Evolutionary conservation across 257 asterid species (phyloP).

Genomic region (Salvia rosmarinus): DNA sequence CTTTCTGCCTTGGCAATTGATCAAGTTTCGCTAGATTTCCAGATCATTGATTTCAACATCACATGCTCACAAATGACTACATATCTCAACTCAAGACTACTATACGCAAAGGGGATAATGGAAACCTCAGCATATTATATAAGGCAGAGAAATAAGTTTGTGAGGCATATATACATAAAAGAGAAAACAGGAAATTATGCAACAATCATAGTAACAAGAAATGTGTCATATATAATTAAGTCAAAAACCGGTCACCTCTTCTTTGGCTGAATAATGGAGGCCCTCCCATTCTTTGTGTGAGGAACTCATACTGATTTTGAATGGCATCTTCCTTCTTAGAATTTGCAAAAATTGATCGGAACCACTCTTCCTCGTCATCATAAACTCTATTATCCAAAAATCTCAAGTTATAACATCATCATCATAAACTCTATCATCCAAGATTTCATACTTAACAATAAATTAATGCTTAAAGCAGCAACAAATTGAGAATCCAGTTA

Average conservation of each 20-base stretch:
- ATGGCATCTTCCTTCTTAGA: conserved; percentile 93
- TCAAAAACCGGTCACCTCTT: conserved; percentile 56
- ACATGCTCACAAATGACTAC: conserved; percentile 9
- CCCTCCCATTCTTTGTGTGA: conserved; percentile 96
- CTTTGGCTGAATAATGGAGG: conserved; percentile 85
- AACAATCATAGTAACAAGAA: background rate
- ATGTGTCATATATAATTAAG: background rate
- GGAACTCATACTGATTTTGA: conserved; percentile 94
- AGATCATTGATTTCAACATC: no score
- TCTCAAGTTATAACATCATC: conserved; percentile 46
- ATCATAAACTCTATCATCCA: conserved; percentile 61
- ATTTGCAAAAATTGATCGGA: conserved; percentile 74
- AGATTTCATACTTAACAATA: background rate
- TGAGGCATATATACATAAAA: background rate
- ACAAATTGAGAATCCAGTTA: background rate
- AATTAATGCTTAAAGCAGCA: background rate
- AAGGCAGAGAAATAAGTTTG: background rate
- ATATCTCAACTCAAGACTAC: no score
- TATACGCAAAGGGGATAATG: conserved; percentile 5
- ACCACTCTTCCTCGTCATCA: conserved; percentile 94
- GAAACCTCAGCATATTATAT: conserved; percentile 3
- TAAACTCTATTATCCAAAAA: conserved; percentile 60
- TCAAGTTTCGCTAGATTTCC: no score
- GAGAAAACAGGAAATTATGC: background rate
- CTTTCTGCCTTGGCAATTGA: no score